Evolutionary conservation across 2,329 filamentous ascomycete genomes (phyloP), one percentile per base, ranked within the genome.

Genomic region (Dothideomycetes sp.): DNA sequence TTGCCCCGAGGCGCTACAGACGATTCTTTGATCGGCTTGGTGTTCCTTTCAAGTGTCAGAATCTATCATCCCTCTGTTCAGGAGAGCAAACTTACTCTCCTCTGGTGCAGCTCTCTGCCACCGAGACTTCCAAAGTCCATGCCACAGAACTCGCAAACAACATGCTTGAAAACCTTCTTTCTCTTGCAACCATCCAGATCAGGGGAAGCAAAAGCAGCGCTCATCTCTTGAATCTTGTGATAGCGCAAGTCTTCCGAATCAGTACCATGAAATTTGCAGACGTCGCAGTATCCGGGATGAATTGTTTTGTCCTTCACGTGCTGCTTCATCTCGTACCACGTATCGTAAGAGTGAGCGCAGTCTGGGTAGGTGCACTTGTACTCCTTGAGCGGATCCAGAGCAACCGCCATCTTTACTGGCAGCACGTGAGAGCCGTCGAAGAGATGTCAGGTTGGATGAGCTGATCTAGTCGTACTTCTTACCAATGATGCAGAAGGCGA

Each of bases 131-230:
- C 66, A 55, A 75, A 77, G 31, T 77, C 72, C 7, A 64, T 52
- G 10, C 68, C 70, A 38, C 75, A 79, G 31, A 75, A 60, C 10
- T 71, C 68, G 51, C 75, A 79, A 37, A 65, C 65, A 34, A 72
- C 67, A 45, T 73, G 68, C 50, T 50, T 34, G 36, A 49, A 55
- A 59, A 43, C 43, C 14, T 49, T 50, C 31, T 45, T 44, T 12
- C 47, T 37, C 31, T 34, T 30, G 18, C 36, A 19, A 3, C 41
- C 32, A 14, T 45, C 38, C 22, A 27, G 22, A 7, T 12, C 22
- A 7, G 12, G 22, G 7, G 22, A 52, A 38, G 33, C 38, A 50
- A 2, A 51, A 50, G 17, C 52, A 49, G n/a, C n/a, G n/a, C n/a
- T n/a, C 57, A 61, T 61, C 12, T 45, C 41, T 29, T 52, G 49